phyloP scores from a whole-genome alignment of 306 rosid genomes.

The Rosa rugosa region DNA sequence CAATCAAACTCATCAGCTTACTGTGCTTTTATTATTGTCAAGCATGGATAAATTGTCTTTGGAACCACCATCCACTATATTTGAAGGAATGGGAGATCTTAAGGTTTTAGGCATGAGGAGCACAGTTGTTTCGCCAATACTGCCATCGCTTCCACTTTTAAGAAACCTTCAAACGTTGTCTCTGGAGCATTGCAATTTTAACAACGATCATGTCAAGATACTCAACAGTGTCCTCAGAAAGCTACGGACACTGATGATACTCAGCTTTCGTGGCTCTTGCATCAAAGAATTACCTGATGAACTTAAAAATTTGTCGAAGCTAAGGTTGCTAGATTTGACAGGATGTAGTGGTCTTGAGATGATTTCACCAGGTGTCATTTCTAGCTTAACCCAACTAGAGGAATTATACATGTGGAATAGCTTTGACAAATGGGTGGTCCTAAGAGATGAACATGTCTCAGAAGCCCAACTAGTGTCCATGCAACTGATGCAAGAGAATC shows the following conservation, averaged over 20 bases:
- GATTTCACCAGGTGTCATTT: not conserved
- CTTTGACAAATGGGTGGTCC: not conserved
- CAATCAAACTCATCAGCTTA: not conserved
- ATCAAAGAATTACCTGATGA: not conserved
- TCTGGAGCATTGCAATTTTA: not conserved
- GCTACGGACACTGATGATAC: not conserved
- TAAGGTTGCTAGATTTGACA: conserved; percentile 1
- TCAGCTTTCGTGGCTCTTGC: not conserved
- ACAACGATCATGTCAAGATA: no score
- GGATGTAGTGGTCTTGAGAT: not conserved
- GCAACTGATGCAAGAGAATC: no score
- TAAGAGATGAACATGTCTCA: no score
- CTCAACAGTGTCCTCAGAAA: not conserved
- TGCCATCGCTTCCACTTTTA: not conserved
- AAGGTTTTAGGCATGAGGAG: conserved; percentile 3
- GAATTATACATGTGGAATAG: conserved; percentile 6
- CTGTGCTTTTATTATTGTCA: not conserved
- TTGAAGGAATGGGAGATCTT: not conserved
- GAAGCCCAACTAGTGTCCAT: no score
- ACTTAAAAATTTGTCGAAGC: not conserved
- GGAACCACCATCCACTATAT: not conserved
- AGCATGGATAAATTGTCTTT: not conserved
- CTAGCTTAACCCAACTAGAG: not conserved
- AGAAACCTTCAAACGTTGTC: not conserved
- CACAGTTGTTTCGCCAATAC: not conserved